Evolutionary conservation across 2,329 filamentous ascomycete species (phyloP), one percentile per base, ranked within the genome.

Genomic region (Fusarium sulawesiense): DNA sequence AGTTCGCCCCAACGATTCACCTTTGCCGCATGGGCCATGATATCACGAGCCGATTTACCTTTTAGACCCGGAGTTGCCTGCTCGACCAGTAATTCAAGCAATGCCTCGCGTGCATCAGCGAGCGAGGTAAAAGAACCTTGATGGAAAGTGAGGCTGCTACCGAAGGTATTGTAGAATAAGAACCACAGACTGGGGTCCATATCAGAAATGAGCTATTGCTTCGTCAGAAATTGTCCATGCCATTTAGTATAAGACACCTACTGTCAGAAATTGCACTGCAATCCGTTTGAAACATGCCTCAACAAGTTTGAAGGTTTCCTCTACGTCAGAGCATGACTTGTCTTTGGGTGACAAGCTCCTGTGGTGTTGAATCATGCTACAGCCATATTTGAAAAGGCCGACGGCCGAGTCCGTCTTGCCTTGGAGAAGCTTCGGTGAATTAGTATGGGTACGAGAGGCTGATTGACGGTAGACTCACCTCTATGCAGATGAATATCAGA

Each of bases 401-500:
- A 70, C 59, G 7, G 66, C 62, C 0, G 67, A 63, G 18, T 59
- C 49, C 2, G 58, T 70, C 9, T 70, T 70, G 6, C 66, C 66
- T 18, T 70, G 67, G 3, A 70, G 61, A 4, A 70, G 21, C 67
- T 70, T 29, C 2, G 6, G 3, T 0, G 0, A 6, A 2, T 68
- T 7, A 66, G 34, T 11, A n/a, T 40, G 1, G 13, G 12, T 1
- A 21, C 5, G 4, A 3, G 7, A 7, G 12, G 34, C 5, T 10
- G 21, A 2, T 4, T 1, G 9, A 4, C 6, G 2, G 0, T 14
- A 9, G 6, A 25, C 21, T 11, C 21, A 56, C 66, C 27, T 70
- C 66, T 14, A 70, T 70, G 4, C 66, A 70, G 1, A 70, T 56
- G 10, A 70, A 70, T 4, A 70, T 70, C 4, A 70, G 34, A 46